phyloP scores from a whole-genome alignment of 2,329 filamentous ascomycete genomes.

The Elsinoe ampelina region DNA sequence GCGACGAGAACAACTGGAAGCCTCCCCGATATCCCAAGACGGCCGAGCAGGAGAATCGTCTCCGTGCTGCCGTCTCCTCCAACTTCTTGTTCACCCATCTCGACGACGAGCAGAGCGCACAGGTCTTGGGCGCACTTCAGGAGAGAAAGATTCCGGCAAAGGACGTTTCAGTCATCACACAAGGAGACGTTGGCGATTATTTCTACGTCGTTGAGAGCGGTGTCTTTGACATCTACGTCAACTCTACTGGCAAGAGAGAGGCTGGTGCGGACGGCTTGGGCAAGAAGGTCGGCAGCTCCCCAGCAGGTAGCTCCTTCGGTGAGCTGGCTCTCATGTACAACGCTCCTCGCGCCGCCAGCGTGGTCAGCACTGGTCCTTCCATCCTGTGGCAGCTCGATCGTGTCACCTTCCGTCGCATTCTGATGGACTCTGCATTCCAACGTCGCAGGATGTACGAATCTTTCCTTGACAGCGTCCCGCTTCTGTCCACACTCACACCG shows the following conservation, averaged over 20 bases:
- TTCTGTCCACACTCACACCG: conserved; percentile 71
- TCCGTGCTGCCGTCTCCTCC: conserved; percentile 70
- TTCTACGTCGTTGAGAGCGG: conserved; percentile 96
- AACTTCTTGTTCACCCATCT: conserved; percentile 94
- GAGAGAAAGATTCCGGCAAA: conserved; percentile 94
- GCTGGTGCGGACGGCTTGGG: conserved; percentile 76
- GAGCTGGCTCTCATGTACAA: conserved; percentile 99
- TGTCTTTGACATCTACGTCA: conserved; percentile 83
- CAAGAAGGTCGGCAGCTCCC: conserved; percentile 68
- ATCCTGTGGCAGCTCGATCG: conserved; percentile 92
- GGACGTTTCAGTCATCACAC: conserved; percentile 81
- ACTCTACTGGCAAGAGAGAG: conserved; percentile 65
- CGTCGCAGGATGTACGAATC: conserved; percentile 94
- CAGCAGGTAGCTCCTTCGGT: conserved; percentile 86
- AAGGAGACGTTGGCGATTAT: conserved; percentile 92
- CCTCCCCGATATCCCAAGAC: conserved; percentile 80
- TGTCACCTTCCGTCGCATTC: conserved; percentile 89
- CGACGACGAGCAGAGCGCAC: conserved; percentile 81
- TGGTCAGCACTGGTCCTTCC: conserved; percentile 72
- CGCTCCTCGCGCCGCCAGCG: conserved; percentile 86
- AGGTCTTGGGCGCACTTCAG: conserved; percentile 80
- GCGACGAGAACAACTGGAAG: conserved; percentile 80
- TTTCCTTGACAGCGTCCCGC: conserved; percentile 87
- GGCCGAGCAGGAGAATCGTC: conserved; percentile 65
- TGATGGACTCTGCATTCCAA: conserved; percentile 97